Evolutionary conservation across 495 filamentous ascomycete genomes (phyloP), one percentile per base, ranked within the genome.

Genomic region (Aeminium ludgeri): DNA sequence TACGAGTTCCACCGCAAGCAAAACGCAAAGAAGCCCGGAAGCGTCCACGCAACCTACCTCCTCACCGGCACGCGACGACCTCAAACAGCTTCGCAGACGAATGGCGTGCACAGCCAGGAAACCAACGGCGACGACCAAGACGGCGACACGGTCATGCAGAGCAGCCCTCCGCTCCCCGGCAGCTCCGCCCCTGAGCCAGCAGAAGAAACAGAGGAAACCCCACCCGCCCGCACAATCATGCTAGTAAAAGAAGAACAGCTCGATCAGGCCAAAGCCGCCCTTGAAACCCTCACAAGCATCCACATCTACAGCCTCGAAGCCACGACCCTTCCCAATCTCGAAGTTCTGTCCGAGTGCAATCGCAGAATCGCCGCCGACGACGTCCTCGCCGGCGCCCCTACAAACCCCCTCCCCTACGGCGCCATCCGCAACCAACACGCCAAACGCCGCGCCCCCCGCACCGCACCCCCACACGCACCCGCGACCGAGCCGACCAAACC

Each of bases 291-390:
- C 41, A 65, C 64, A 0, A 80, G 78, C 2, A 76, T 93, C 40
- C 83, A 94, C 53, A 61, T 96, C 35, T 96, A 96, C 59, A 93
- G 85, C 54, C 48, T 96, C 30, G 78, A 78, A 28, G 71, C 81
- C 1, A 67, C 73, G 20, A 64, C 72, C 2, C 58, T 85, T 7
- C 77, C 82, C 58, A 82, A 94, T 52, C 61, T 93, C 25, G 74
- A 83, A 53, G 54, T 79, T 7, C 65, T 93, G 36, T 75, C 75
- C 10, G 77, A 86, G 49, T 73, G 71, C 12, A 72, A 66, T 43
- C 64, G 70, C 13, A 73, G 81, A 51, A 62, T 76, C 30, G 52
- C 64, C n/a, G 57, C 46, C n/a, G 59, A 68, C 2, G 59, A 64
- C 43, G 59, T 60, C 3, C 60, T 65, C 16, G 77, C n/a, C n/a